Evolutionary conservation across 139 green algal genomes (phyloP).

Genomic region (Closterium sp.): DNA sequence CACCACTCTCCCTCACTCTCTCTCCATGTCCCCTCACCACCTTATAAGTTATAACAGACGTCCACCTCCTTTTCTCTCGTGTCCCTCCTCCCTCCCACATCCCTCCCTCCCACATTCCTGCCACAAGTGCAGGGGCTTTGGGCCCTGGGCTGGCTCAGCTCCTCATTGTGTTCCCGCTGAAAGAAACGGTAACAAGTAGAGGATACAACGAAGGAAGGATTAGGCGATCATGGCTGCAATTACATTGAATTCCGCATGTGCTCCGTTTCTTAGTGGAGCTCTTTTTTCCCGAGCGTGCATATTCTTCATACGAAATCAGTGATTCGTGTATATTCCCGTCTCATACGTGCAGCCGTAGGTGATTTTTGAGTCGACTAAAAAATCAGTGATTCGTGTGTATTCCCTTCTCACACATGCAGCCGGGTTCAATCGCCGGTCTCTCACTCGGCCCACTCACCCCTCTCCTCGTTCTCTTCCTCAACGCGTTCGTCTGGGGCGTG

Average conservation of each 20-base stretch:
- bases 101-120: background rate
- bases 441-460: background rate
- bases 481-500: background rate
- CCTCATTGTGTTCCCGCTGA: background rate
- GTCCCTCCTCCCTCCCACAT: background rate
- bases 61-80: background rate
- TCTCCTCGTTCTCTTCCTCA: background rate
- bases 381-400: no score
- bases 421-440: background rate
- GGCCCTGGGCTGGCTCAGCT: background rate
- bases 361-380: no score
- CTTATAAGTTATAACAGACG: no score
- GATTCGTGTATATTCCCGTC: no score
- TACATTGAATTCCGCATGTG: no score
- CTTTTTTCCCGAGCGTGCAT: no score
- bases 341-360: no score
- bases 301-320: no score
- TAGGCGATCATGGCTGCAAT: no score
- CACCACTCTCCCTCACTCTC: background rate
- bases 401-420: no score
- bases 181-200: background rate
- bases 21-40: background rate
- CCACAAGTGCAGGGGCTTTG: background rate
- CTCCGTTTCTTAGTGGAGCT: no score
- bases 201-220: no score